A percentile compares a stretch with the other conserved stretches of the same genome.
Conservation (phyloP, 164 flowering plant genomes). For the Nymphaea thermarum region DNA sequence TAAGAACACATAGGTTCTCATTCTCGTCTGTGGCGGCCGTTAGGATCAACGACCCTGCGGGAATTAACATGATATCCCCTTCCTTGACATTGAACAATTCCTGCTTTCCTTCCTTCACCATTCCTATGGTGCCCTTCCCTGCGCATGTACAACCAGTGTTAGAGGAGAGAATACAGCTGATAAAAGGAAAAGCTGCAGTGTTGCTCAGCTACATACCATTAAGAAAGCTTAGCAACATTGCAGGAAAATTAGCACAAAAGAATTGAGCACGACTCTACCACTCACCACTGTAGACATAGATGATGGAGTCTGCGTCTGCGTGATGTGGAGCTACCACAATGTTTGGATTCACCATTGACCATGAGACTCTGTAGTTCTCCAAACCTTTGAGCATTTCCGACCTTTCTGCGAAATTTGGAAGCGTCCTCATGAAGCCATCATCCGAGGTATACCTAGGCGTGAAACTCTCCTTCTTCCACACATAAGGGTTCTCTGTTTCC, state of each 20-base stretch:
- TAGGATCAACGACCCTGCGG: slow-evolving; percentile 8
- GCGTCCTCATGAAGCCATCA: not conserved
- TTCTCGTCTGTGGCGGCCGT: slow-evolving; percentile 9
- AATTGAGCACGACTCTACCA: not conserved
- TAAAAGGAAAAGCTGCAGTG: too few relatives aligned
- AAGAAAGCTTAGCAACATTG: too few relatives aligned
- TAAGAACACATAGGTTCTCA: slow-evolving; percentile 10
- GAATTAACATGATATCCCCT: slow-evolving; percentile 14
- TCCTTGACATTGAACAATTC: slow-evolving; percentile 6
- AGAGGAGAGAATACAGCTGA: too few relatives aligned
- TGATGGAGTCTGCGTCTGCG: slow-evolving; percentile 5
- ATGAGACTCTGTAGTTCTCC: slow-evolving; percentile 2
- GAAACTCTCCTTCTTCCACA: slow-evolving; percentile 2
- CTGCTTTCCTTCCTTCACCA: slow-evolving; percentile 6
- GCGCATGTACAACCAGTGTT: too few relatives aligned
- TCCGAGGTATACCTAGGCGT: not conserved
- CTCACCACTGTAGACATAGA: slow-evolving; percentile 4
- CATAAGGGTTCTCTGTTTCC: slow-evolving; percentile 1
- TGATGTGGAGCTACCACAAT: slow-evolving; percentile 4
- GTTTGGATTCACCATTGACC: slow-evolving; percentile 4
- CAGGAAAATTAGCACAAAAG: too few relatives aligned
- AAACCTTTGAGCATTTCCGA: slow-evolving; percentile 5
- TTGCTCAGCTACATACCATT: too few relatives aligned
- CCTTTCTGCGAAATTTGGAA: slow-evolving; percentile 2
- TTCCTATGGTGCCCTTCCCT: slow-evolving; percentile 11